A percentile compares a stretch with the other conserved stretches of the same genome.
phyloP scores from a whole-genome alignment of 2,329 filamentous ascomycete genomes.

The Passalora sequoiae region DNA sequence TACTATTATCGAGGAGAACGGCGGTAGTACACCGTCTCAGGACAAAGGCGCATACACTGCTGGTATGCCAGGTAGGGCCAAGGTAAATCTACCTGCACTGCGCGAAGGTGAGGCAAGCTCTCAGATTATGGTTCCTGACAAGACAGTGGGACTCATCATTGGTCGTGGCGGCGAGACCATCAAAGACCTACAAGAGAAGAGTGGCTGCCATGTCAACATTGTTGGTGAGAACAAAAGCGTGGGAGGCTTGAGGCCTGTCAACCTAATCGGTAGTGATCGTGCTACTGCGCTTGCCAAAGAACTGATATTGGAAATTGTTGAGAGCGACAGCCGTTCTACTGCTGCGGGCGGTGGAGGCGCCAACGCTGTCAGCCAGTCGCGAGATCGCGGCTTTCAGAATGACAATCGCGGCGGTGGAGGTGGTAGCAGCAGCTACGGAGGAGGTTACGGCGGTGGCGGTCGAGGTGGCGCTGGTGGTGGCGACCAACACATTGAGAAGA shows the following conservation, averaged over 20 bases:
- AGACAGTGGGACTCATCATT: constrained; percentile 88
- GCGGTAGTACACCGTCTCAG: constrained; percentile 41
- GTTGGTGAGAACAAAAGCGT: constrained; percentile 89
- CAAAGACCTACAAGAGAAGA: constrained; percentile 82
- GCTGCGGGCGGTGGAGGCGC: constrained; percentile 28
- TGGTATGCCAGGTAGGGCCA: constrained; percentile 34
- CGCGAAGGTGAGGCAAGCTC: constrained; percentile 78
- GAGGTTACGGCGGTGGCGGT: constrained; percentile 14
- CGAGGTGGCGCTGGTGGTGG: constrained; percentile 40
- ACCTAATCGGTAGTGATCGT: constrained; percentile 73
- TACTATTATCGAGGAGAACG: constrained; percentile 81
- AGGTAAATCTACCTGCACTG: constrained; percentile 47
- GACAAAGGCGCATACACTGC: constrained; percentile 34
- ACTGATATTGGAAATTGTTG: constrained; percentile 87
- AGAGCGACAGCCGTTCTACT: constrained; percentile 65
- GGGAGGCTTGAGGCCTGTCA: constrained; percentile 82
- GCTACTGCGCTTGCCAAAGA: constrained; percentile 76
- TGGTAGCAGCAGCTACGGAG: constrained; percentile 11
- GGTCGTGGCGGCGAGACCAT: constrained; percentile 92
- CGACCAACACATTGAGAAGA: constrained; percentile 64
- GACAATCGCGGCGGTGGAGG: constrained; percentile 6
- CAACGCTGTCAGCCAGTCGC: constrained; percentile 12
- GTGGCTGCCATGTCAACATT: constrained; percentile 93
- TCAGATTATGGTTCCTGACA: constrained; percentile 92
- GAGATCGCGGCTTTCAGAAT: constrained; percentile 31